These are phyloP conservation scores for Agaricus blazei DNA, from an alignment of 768 basidiomycete species.

Conservation along the genomic window DNA sequence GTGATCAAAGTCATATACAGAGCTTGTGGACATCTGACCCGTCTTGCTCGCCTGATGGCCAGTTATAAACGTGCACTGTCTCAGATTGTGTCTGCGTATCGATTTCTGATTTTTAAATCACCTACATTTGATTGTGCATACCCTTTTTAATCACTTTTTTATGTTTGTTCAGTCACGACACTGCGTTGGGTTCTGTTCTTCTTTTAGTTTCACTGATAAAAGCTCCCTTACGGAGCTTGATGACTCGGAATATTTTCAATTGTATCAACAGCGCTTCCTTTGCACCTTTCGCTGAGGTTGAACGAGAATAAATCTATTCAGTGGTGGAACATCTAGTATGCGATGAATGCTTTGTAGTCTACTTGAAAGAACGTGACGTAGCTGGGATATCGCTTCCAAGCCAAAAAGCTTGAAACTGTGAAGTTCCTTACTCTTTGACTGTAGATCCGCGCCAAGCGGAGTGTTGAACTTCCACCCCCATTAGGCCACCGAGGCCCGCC, in stretches of 20 bases:
- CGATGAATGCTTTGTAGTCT: too few relatives aligned
- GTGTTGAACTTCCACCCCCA: constrained; percentile 3
- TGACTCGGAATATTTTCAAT: not conserved
- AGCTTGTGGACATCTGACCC: not conserved
- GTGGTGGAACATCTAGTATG: too few relatives aligned
- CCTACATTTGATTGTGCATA: not conserved
- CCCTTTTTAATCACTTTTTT: not conserved
- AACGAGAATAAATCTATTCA: too few relatives aligned
- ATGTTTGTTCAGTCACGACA: constrained; percentile 1
- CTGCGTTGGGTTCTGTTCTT: not conserved
- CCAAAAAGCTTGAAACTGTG: not conserved
- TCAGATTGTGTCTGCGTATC: not conserved
- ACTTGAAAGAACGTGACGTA: too few relatives aligned
- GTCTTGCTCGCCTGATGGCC: not conserved
- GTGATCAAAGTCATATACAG: not conserved
- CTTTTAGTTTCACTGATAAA: not conserved
- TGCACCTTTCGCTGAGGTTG: too few relatives aligned
- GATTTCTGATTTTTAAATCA: not conserved
- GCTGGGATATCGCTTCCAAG: not conserved
- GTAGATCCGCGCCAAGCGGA: not conserved
- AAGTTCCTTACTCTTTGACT: not conserved
- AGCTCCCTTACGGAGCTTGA: not conserved
- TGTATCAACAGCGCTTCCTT: too few relatives aligned
- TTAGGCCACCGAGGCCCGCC: not conserved
- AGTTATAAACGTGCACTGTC: not conserved